A percentile compares a stretch with the other conserved stretches of the same genome.
Conservation (phyloP, 2,329 filamentous ascomycete species). For the Ophiostoma quercus region DNA sequence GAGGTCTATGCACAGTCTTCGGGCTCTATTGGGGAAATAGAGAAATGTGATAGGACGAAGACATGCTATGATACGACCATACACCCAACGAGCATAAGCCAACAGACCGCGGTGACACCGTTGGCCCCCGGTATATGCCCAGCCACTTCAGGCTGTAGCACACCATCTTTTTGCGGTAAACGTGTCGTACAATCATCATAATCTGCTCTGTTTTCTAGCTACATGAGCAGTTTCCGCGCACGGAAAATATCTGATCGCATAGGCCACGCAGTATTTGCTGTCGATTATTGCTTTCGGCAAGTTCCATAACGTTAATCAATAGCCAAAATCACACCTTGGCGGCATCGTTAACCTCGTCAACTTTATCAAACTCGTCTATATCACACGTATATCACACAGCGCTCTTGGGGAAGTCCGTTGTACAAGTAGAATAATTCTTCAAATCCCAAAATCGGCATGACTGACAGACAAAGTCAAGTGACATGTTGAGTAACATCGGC, state of each 20-base stretch:
- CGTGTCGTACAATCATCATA: not conserved
- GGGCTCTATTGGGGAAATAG: not conserved
- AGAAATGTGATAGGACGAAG: not conserved
- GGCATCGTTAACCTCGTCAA: not conserved
- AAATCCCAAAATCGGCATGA: not conserved
- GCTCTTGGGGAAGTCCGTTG: conserved; percentile 6
- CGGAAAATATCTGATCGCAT: not conserved
- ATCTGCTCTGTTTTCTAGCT: not conserved
- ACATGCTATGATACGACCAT: not conserved
- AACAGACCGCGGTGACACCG: not conserved
- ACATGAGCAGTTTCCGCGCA: not conserved
- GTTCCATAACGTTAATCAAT: not conserved
- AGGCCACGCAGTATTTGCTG: not conserved
- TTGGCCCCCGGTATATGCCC: not conserved
- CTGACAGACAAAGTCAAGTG: not conserved
- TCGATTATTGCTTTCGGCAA: not conserved
- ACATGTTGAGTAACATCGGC: not conserved
- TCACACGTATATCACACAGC: not conserved
- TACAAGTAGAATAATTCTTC: not conserved
- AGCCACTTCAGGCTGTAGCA: not conserved
- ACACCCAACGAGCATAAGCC: not conserved
- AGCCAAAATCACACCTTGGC: not conserved
- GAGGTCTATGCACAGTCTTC: not conserved
- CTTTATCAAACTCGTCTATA: not conserved
- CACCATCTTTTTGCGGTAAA: not conserved